Percentiles rank a stretch among this genome's conserved stretches.
Evolutionary conservation across 192 early-diverging fungal species (phyloP).

Genomic region (Backusella macrospora): DNA sequence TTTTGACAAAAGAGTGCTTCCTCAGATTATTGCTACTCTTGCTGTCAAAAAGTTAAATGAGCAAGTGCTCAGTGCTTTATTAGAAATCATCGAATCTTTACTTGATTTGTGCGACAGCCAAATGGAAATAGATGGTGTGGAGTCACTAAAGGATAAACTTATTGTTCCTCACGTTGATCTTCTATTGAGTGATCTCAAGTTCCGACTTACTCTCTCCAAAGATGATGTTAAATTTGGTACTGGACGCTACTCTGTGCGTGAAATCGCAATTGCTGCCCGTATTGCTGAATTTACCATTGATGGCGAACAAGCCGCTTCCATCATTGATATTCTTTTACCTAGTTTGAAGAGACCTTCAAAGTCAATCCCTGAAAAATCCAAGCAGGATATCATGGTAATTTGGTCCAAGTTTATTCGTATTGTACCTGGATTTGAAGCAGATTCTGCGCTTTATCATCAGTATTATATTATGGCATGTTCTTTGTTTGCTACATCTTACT

Average conservation of each 20-base stretch:
- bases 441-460: constrained; percentile 45
- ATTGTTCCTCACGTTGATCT: constrained; percentile 58
- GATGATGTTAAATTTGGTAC: constrained; percentile 53
- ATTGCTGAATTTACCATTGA: constrained; percentile 74
- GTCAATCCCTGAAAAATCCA: constrained; percentile 77
- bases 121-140: constrained; percentile 42
- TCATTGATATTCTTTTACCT: constrained; percentile 85
- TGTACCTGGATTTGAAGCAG: constrained; percentile 56
- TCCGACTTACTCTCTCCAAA: constrained; percentile 48
- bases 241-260: constrained; percentile 60
- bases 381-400: constrained; percentile 82
- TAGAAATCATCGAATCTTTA: constrained; percentile 76
- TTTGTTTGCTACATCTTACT: constrained; percentile 70
- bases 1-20: constrained; percentile 65
- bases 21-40: constrained; percentile 71
- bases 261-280: constrained; percentile 80
- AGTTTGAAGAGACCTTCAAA: constrained; percentile 71
- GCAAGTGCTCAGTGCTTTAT: constrained; percentile 67
- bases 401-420: constrained; percentile 78
- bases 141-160: constrained; percentile 45
- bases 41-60: constrained; percentile 80
- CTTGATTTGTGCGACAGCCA: constrained; percentile 60
- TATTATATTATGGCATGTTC: constrained; percentile 72
- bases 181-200: constrained; percentile 63
- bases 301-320: constrained; percentile 62